Evolutionary conservation across 306 rosid species (phyloP).

Genomic region (Astragalus glycyphyllos): DNA sequence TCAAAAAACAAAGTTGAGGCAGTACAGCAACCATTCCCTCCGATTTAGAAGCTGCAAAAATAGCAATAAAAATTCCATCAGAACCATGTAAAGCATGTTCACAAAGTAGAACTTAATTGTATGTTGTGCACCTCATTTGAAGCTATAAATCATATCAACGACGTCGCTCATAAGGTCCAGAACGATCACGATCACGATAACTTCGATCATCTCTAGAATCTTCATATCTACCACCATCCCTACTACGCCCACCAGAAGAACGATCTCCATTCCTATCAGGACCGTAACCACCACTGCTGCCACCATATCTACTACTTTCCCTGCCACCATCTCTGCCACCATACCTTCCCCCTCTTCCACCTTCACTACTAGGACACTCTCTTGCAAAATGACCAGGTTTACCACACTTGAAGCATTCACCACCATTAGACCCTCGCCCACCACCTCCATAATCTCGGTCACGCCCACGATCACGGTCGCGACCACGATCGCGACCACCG

Average conservation of each 20-base stretch:
- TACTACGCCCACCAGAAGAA: conserved; percentile 77
- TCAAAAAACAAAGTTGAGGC: conserved; percentile 57
- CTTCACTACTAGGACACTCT: conserved; percentile 95
- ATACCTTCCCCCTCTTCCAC: conserved; percentile 72
- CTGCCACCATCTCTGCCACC: conserved; percentile 64
- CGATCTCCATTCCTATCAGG: conserved; percentile 96
- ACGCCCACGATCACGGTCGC: conserved; percentile 57
- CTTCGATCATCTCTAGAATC: conserved; percentile 35
- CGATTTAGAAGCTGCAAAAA: conserved; percentile 62
- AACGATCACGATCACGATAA: conserved; percentile 63
- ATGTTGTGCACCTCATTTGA: conserved; percentile 55
- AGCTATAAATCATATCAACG: conserved; percentile 62
- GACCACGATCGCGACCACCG: conserved; percentile 70
- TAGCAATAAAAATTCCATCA: conserved; percentile 47
- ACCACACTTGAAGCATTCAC: conserved; percentile 97
- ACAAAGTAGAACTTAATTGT: conserved; percentile 28
- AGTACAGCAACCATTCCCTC: conserved; percentile 52
- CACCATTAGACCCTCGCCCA: conserved; percentile 79
- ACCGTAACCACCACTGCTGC: conserved; percentile 74
- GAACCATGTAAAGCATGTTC: conserved; percentile 3
- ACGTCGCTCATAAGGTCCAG: conserved; percentile 98
- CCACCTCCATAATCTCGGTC: conserved; percentile 69
- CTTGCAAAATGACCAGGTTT: conserved; percentile 99
- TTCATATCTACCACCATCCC: conserved; percentile 75
- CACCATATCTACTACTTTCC: conserved; percentile 59